Percentiles rank a stretch among this genome's conserved stretches.
Conservation (phyloP, 495 filamentous ascomycete species). For the Tuber umbilicatum region DNA sequence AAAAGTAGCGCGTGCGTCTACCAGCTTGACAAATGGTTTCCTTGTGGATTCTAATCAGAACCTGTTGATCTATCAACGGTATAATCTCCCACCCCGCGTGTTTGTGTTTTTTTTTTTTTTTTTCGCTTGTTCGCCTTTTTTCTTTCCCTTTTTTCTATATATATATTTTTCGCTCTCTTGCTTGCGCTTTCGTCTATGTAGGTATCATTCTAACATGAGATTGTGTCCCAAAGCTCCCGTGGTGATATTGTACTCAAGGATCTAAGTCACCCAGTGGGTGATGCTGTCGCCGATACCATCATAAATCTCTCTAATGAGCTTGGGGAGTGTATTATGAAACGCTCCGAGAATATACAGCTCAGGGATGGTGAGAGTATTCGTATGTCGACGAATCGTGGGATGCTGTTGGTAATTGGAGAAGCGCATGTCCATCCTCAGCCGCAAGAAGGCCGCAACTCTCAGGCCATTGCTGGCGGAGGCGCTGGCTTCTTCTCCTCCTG, state of each 20-base stretch:
- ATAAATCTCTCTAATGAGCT: constrained; percentile 25
- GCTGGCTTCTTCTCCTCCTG: constrained; percentile 23
- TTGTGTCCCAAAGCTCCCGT: constrained; percentile 15
- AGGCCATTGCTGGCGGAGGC: constrained; percentile 7
- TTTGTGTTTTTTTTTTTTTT: constrained; percentile 2
- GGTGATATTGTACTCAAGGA: constrained; percentile 35
- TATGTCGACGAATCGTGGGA: constrained; percentile 31
- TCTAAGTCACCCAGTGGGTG: constrained; percentile 18
- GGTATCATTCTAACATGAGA: neutral
- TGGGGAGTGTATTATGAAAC: constrained; percentile 33
- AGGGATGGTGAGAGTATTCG: constrained; percentile 36
- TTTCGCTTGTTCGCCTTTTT: constrained; percentile 5
- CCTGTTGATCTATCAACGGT: constrained; percentile 38
- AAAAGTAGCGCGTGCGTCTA: constrained; percentile 31
- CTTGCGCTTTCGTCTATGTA: constrained; percentile 14
- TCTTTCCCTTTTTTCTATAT: neutral
- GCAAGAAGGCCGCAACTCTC: constrained; percentile 5
- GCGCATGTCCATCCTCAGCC: constrained; percentile 26
- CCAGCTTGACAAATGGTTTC: constrained; percentile 36
- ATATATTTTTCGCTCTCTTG: constrained; percentile 7
- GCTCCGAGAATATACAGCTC: constrained; percentile 29
- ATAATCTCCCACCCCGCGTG: constrained; percentile 6
- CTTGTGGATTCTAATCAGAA: constrained; percentile 30
- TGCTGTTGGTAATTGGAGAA: constrained; percentile 33
- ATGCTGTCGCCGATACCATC: constrained; percentile 23